Evolutionary conservation across 2,329 filamentous ascomycete genomes (phyloP), one percentile per base, ranked within the genome.

Genomic region (Endothia cerciana): DNA sequence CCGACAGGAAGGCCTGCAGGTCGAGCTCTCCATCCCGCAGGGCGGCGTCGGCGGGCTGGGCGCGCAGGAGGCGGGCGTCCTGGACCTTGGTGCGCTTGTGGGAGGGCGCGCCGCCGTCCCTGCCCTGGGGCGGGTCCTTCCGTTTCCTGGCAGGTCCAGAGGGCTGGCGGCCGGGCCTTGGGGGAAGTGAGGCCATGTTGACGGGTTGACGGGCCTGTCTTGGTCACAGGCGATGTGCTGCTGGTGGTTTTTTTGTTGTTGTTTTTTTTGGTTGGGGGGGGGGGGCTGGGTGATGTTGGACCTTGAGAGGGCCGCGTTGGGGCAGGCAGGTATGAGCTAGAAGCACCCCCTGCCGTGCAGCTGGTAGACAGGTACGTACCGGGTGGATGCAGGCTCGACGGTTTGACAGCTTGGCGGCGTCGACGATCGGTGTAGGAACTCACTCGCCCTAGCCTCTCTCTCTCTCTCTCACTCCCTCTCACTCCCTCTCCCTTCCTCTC

Each of bases 1-100:
- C 89, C 71, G 88, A 88, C 71, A 98, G 85, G 73, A 98, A 99
- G 36, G 90, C 87, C 71, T 91, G 88, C 61, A 97, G 85, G 74
- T 97, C 90, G 67, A 99, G 84, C 74, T 96, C 90, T 74, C 94
- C 95, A 77, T 91, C 88, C 60, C 83, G 82, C 30, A 86, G 77
- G 7, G 83, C 84, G 11, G 80, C 80, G 49, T 85, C 80, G 19
- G 83, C 79, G 19, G 79, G 77, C 71, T 86, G 84, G 22, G 80
- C 77, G 47, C 82, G 81, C 70, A 87, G 85, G 70, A 75, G 77
- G 68, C 85, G 80, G 28, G 82, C 79, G 58, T 82, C 77, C 62
- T 79, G 74, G 40, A 83, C 72, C 71, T 83, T 82, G 71, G 76
- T 76, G 73, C 83, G 81, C 71, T 84, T 85, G 67, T 60, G 71